Evolutionary conservation across 2,329 filamentous ascomycete species (phyloP).

Genomic region (Ophiostoma sp.): DNA sequence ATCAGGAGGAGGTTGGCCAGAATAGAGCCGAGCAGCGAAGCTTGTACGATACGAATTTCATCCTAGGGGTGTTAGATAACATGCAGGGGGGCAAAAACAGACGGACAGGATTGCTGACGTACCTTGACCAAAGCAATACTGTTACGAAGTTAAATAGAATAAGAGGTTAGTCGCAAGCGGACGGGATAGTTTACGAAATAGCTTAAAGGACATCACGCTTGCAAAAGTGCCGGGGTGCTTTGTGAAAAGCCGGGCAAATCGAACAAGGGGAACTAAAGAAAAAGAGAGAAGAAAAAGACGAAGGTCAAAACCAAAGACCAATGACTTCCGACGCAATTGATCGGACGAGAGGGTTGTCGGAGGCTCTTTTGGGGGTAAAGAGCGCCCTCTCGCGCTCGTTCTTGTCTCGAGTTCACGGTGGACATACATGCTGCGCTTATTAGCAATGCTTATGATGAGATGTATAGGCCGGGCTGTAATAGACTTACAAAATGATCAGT

Average conservation of each 20-base stretch:
- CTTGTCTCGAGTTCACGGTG: constrained; percentile 39
- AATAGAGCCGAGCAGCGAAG: constrained; percentile 83
- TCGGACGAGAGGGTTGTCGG: constrained; percentile 50
- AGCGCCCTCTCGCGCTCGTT: constrained; percentile 45
- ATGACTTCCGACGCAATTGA: constrained; percentile 43
- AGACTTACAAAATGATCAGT: constrained; percentile 60
- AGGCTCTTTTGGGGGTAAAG: constrained; percentile 35
- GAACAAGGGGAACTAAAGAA: neutral
- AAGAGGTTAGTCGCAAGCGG: constrained; percentile 32
- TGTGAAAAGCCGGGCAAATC: constrained; percentile 18
- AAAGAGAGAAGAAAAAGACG: constrained; percentile 14
- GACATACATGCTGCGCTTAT: constrained; percentile 46
- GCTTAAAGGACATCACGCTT: constrained; percentile 22
- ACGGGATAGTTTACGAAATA: constrained; percentile 13
- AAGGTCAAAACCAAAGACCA: constrained; percentile 18
- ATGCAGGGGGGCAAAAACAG: neutral
- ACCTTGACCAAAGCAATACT: constrained; percentile 72
- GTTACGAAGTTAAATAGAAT: constrained; percentile 26
- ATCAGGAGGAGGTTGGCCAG: constrained; percentile 83
- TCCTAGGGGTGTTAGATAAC: constrained; percentile 41
- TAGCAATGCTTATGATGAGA: neutral
- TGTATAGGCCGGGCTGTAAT: too few species aligned
- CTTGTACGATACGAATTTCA: constrained; percentile 87
- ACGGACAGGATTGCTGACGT: constrained; percentile 13
- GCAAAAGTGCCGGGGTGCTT: constrained; percentile 19